These are phyloP conservation scores for Amanita pallidorosea DNA, from an alignment of 768 basidiomycete genomes.

Conservation along the genomic window DNA sequence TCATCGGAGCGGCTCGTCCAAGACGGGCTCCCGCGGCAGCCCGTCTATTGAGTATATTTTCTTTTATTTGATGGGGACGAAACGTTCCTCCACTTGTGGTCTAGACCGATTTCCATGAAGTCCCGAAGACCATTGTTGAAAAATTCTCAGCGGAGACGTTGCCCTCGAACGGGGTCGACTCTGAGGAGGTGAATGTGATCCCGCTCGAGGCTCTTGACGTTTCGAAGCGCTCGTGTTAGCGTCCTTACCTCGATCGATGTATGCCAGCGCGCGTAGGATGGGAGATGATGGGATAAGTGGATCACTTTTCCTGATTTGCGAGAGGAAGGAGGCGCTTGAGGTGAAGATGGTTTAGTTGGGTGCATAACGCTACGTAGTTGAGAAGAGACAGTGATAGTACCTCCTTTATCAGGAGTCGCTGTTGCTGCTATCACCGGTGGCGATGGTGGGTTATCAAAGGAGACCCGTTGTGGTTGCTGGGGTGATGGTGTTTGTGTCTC, in stretches of 20 bases:
- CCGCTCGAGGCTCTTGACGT: neutral
- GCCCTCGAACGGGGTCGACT: conserved; percentile 37
- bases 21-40: too few relatives aligned
- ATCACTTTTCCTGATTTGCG: conserved; percentile 23
- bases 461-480: conserved; percentile 13
- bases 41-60: too few relatives aligned
- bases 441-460: conserved; percentile 8
- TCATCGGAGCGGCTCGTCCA: too few relatives aligned
- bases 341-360: neutral
- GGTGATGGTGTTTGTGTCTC: conserved; percentile 1
- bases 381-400: conserved; percentile 15
- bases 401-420: conserved; percentile 23
- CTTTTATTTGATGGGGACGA: conserved; percentile 47
- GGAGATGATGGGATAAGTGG: conserved; percentile 24
- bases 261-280: conserved; percentile 17
- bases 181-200: conserved; percentile 20
- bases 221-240: conserved; percentile 13
- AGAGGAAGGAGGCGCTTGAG: conserved; percentile 16
- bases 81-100: conserved; percentile 37
- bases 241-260: conserved; percentile 13
- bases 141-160: conserved; percentile 48
- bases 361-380: neutral
- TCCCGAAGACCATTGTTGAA: conserved; percentile 41
- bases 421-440: conserved; percentile 15
- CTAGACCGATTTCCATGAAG: conserved; percentile 28